A percentile compares a stretch with the other conserved stretches of the same genome.
Conservation (phyloP, 441 rosid species). For the Populus hybrid region DNA sequence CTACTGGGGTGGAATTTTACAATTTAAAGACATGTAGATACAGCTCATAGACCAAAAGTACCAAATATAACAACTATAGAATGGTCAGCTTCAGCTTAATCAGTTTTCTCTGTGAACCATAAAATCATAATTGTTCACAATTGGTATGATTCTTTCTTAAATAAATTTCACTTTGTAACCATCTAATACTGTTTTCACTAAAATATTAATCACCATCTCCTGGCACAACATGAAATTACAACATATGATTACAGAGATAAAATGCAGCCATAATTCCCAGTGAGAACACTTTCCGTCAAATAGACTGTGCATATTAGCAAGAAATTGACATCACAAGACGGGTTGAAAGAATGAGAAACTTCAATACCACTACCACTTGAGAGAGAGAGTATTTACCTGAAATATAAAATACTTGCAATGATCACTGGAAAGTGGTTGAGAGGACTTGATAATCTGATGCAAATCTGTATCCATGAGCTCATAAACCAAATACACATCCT, state of each 20-base stretch:
- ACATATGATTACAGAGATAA: neutral
- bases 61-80: neutral
- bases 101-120: neutral
- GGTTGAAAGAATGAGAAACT: neutral
- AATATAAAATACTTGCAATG: constrained; percentile 78
- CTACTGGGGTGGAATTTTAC: neutral
- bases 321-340: neutral
- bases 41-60: neutral
- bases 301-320: neutral
- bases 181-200: neutral
- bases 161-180: neutral
- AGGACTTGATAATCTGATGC: constrained; percentile 79
- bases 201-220: neutral
- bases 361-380: neutral
- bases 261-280: neutral
- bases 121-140: neutral
- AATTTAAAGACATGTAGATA: neutral
- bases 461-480: constrained; percentile 35
- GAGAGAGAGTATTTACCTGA: constrained; percentile 44
- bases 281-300: neutral
- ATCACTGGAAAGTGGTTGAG: constrained; percentile 70
- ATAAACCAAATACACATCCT: constrained; percentile 75
- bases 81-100: neutral
- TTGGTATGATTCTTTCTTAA: neutral
- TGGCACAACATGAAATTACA: neutral